Conservation (phyloP, 345 rosid species). For the Pelargonium nanum region DNA sequence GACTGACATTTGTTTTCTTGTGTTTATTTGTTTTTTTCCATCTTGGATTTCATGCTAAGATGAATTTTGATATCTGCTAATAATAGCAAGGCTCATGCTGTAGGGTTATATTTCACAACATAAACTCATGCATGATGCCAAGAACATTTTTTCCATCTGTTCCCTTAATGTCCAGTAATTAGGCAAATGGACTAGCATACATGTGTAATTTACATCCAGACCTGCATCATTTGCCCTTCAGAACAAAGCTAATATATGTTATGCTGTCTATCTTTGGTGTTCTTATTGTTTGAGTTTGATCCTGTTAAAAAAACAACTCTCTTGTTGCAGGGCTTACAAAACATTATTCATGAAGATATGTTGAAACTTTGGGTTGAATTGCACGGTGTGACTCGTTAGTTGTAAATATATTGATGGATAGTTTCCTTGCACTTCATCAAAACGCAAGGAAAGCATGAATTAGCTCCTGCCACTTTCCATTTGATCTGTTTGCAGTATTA, state of each 20-base stretch:
- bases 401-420: slow-evolving; percentile 70
- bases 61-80: too few relatives aligned
- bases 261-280: background rate
- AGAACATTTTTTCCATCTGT: background rate
- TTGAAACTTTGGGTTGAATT: slow-evolving; percentile 43
- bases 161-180: background rate
- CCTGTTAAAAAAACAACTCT: background rate
- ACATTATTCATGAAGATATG: slow-evolving; percentile 33
- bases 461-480: too few relatives aligned
- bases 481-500: too few relatives aligned
- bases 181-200: background rate
- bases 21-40: too few relatives aligned
- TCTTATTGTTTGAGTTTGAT: background rate
- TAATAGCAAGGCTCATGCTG: too few relatives aligned
- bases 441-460: too few relatives aligned
- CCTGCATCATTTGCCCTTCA: background rate
- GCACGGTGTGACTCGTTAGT: slow-evolving; percentile 54
- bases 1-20: too few relatives aligned
- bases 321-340: slow-evolving; percentile 53
- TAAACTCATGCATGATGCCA: too few relatives aligned
- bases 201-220: background rate
- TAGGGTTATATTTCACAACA: too few relatives aligned
- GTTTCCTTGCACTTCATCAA: slow-evolving; percentile 39
- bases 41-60: too few relatives aligned
- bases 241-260: too few relatives aligned